phyloP scores from a whole-genome alignment of 306 rosid genomes.

The Hippophae rhamnoides region DNA sequence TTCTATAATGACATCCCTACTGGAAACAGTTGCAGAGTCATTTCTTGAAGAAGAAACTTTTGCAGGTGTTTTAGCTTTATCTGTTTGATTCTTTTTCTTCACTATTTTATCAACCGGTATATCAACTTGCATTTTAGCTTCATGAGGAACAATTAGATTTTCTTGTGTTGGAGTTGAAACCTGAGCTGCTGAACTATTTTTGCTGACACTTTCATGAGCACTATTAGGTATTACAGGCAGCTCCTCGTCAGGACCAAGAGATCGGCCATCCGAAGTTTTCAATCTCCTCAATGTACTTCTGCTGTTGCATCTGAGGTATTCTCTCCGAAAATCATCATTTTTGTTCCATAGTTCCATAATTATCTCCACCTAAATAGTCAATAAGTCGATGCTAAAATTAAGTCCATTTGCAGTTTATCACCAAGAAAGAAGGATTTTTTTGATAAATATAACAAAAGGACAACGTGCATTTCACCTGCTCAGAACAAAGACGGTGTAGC shows the following conservation, averaged over 20 bases:
- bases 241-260: constrained; percentile 76
- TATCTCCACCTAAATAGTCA: constrained; percentile 46
- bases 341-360: constrained; percentile 54
- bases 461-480: constrained; percentile 42
- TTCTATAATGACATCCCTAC: constrained; percentile 41
- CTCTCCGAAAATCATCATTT: constrained; percentile 57
- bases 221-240: constrained; percentile 45
- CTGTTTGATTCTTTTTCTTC: constrained; percentile 27
- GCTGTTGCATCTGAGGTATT: constrained; percentile 60
- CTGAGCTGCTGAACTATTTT: constrained; percentile 20
- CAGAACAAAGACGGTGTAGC: constrained; percentile 46
- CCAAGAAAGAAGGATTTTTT: not conserved
- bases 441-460: not conserved
- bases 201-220: constrained; percentile 28
- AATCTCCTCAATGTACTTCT: constrained; percentile 76
- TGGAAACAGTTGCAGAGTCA: constrained; percentile 19
- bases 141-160: constrained; percentile 24
- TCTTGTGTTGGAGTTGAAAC: constrained; percentile 36
- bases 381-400: constrained; percentile 10
- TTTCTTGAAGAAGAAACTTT: constrained; percentile 28
- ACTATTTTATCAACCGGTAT: constrained; percentile 26
- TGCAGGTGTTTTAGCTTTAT: constrained; percentile 31
- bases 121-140: constrained; percentile 29
- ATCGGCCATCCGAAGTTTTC: constrained; percentile 67
- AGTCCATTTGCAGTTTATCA: not conserved